Base-by-base conservation (phyloP, 106 monocot species). In the Apostasia shenzhenica region DNA sequence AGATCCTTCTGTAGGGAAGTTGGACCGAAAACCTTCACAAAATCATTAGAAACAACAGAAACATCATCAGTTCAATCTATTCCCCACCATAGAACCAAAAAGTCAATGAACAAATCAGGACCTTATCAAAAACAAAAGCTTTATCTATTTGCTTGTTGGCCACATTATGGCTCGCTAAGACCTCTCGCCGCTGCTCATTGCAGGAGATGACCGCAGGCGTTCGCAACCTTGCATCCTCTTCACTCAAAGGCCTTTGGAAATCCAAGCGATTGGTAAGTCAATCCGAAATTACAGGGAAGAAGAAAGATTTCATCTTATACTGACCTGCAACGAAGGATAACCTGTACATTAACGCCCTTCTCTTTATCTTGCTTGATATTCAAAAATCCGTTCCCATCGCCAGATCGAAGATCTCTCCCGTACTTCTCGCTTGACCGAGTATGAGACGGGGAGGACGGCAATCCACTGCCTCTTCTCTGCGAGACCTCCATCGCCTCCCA, bases 131-230 rank as follows among this genome's bases (percentile, higher is more conserved):
- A 2, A 59, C 58, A 48, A 82, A 86, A 7, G 80, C 77, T 43
- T 67, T 76, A 56, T 86, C 86, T 26, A 80, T 82, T 40, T 82
- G 86, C 70, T 86, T 86, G 79, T 86, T 86, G 9, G 72, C 79
- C 56, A 79, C 77, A 49, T 70, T 82, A 67, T 77, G 86, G 45
- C 50, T 59, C 0, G 81, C 80, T 10, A 67, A 60, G 39, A 82
- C 86, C 61, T 86, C 86, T 68, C 82, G 41, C 48, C 74, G 51
- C n/a, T 57, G 14, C 62, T 79, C 85, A 61, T 72, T 79, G 75
- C 85, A 86, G 47, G 70, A 41, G 44, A 86, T 67, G 1, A 79
- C 85, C 10, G 68, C 48, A 0, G 81, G 81, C 13, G 68, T 75
- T 14, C 63, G 48, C 44, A 57, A 11, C 48, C 53, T 72, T 46